These are phyloP conservation scores for Parasitella parasitica DNA, from an alignment of 371 early-diverging fungal genomes.

Conservation along the genomic window DNA sequence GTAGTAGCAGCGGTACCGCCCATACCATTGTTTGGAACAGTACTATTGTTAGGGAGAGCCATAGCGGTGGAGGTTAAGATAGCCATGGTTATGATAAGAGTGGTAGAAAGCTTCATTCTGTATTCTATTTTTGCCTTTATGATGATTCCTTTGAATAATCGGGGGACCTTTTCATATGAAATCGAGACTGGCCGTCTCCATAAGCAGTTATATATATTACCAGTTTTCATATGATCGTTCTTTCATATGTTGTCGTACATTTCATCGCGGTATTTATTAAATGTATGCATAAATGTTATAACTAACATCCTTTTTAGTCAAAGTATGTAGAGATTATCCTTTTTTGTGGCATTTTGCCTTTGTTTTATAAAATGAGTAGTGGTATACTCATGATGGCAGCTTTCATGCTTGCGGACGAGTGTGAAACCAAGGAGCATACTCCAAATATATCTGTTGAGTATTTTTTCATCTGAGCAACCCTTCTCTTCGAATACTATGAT, in stretches of 20 bases:
- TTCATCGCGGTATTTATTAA: background rate
- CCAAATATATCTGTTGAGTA: background rate
- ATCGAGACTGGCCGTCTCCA: background rate
- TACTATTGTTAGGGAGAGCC: background rate
- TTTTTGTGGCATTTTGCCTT: too few species aligned
- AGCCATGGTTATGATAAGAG: background rate
- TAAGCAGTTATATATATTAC: background rate
- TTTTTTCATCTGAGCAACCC: background rate
- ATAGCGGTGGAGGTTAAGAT: background rate
- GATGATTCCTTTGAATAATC: too few species aligned
- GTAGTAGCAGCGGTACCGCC: slow-evolving; percentile 12
- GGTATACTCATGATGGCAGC: too few species aligned
- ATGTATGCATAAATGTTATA: background rate
- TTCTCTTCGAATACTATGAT: background rate
- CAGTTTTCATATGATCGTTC: background rate
- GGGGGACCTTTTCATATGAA: background rate
- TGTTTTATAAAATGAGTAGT: too few species aligned
- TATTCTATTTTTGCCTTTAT: background rate
- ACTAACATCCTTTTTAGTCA: background rate
- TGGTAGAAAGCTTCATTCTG: background rate
- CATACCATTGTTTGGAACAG: slow-evolving; percentile 1
- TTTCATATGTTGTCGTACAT: background rate
- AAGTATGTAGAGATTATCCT: too few species aligned
- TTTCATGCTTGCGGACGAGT: too few species aligned
- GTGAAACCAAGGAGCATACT: too few species aligned